Conservation (phyloP, 352 stramenopile genomes). For the Pythium volutum region DNA sequence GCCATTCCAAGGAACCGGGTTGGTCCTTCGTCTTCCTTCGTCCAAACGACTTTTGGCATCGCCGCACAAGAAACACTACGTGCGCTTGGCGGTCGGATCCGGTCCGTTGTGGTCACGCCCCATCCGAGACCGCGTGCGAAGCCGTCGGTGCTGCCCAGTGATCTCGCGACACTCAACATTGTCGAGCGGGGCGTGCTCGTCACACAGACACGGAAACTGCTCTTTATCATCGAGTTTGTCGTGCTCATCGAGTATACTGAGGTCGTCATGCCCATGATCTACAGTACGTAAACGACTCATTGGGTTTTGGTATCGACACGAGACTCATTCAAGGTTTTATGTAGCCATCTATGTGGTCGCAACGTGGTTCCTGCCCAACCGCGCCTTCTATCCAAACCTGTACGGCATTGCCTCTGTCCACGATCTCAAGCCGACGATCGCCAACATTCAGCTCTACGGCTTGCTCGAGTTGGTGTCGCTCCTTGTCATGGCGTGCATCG, state of each 20-base stretch:
- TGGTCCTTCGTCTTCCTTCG: background rate
- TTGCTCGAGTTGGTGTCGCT: slow-evolving; percentile 13
- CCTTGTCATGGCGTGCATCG: background rate
- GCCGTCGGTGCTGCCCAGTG: background rate
- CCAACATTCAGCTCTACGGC: slow-evolving; percentile 14
- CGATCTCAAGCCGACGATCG: background rate
- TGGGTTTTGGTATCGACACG: background rate
- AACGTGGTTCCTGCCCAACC: slow-evolving; percentile 27
- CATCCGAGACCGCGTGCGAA: background rate
- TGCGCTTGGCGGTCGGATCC: background rate
- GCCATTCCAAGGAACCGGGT: background rate
- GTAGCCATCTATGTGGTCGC: slow-evolving; percentile 18
- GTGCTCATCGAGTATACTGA: slow-evolving; percentile 40
- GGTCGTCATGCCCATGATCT: slow-evolving; percentile 31
- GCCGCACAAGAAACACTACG: background rate
- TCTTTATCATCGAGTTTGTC: slow-evolving; percentile 35
- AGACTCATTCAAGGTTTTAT: background rate
- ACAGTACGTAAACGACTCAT: slow-evolving; percentile 21
- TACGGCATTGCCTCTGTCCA: slow-evolving; percentile 1
- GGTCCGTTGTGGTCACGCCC: background rate
- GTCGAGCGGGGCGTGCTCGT: slow-evolving; percentile 16
- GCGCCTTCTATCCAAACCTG: slow-evolving; percentile 31
- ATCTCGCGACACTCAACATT: slow-evolving; percentile 9
- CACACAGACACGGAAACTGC: slow-evolving; percentile 17
- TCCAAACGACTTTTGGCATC: background rate